Base-by-base conservation (phyloP, 768 basidiomycete genomes). In the Tricholoma matsutake region DNA sequence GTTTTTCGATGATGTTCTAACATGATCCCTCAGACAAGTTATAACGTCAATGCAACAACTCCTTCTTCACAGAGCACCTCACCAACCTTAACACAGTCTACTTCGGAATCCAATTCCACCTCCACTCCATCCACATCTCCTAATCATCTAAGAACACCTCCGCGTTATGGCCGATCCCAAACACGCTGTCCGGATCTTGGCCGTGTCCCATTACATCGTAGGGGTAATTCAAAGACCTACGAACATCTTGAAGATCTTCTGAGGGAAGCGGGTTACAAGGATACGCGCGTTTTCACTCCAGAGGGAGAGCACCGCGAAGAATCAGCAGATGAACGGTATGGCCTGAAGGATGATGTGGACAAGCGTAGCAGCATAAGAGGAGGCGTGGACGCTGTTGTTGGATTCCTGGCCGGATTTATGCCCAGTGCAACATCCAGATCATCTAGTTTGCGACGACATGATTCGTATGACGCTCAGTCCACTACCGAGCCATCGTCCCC, bases 221-320 rank as follows among this genome's bases (percentile, higher is more conserved):
- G 91, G 58, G 92, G 92, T 1, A 92, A 84, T 18, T 92, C 91
- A 2, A 84, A 83, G 63, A 91, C 85, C 4, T 94, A 93, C 64
- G 93, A 95, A 65, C 81, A 85, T 5, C 81, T 96, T 18, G 94
- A 94, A 64, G 92, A 95, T 74, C 79, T 97, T 16, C 80, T 97
- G 28, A 80, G 85, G 54, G 90, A 94, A 71, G 92, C 92, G 1
- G 94, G 94, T 1, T 96, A 95, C 79, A 94, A 93, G 72, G 94
- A 96, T 69, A 95, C 93, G 3, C 83, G 94, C 45, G 82, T 97
- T 10, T 91, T 92, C 67, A 95, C 94, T 0, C 94, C 94, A 7
- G 92, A 94, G 72, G 77, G 81, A 4, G 91, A 93, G 61, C 81
- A 53, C 45, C 47, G 83, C 39, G 68, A 69, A 16, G 76, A 75